Percentiles rank a stretch among this genome's conserved stretches.
Conservation (phyloP, 1,139 yeast genomes). For the Eremothecium cymbalariae region DNA sequence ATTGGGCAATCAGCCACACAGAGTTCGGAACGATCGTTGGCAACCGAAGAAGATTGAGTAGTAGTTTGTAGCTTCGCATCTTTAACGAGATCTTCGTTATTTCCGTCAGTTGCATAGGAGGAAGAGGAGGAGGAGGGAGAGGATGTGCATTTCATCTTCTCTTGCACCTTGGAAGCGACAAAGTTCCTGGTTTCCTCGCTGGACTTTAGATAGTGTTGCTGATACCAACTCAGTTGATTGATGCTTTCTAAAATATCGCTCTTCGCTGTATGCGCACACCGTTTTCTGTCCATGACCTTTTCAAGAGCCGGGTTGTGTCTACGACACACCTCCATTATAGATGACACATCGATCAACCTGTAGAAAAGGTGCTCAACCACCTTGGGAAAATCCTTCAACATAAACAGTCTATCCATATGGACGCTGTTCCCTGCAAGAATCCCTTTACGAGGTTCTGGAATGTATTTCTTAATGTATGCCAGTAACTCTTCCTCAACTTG, state of each 20-base stretch:
- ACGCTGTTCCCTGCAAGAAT: constrained; percentile 85
- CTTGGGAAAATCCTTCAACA: constrained; percentile 75
- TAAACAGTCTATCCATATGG: constrained; percentile 83
- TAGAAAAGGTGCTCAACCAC: constrained; percentile 69
- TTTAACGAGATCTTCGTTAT: too few relatives aligned
- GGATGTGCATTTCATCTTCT: constrained; percentile 6
- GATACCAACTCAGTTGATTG: constrained; percentile 70
- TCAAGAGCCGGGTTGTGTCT: constrained; percentile 63
- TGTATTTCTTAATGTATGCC: constrained; percentile 48
- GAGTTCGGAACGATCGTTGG: too few relatives aligned
- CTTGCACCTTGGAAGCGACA: constrained; percentile 11
- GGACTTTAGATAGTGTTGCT: constrained; percentile 47
- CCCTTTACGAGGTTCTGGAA: constrained; percentile 49
- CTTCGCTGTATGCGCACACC: constrained; percentile 71
- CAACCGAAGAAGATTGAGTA: too few relatives aligned
- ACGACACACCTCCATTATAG: constrained; percentile 67
- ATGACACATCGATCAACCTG: constrained; percentile 80
- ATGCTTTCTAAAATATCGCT: constrained; percentile 87
- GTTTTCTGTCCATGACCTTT: constrained; percentile 52
- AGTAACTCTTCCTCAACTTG: constrained; percentile 60
- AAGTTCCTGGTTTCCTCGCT: constrained; percentile 22
- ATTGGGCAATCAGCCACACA: too few relatives aligned
- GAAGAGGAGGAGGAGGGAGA: too few relatives aligned
- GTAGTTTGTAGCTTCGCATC: too few relatives aligned
- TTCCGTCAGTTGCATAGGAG: too few relatives aligned